These are phyloP conservation scores for Exophiala phaeomuriformis DNA, from an alignment of 2,329 filamentous ascomycete species.

Conservation along the genomic window DNA sequence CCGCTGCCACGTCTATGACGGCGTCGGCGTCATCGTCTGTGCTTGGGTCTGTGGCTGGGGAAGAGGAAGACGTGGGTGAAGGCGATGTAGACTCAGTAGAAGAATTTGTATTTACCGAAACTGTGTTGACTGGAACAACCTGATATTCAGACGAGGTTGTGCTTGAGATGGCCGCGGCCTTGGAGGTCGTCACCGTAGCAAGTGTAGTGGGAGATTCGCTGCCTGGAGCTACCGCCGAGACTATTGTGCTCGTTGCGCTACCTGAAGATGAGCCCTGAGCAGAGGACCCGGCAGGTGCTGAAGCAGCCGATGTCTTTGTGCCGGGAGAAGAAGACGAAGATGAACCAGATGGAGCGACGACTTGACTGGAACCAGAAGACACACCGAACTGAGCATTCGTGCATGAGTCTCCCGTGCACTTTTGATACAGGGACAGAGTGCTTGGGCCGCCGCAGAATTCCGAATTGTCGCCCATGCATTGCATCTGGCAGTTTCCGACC, in stretches of 20 bases:
- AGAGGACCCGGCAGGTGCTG: background rate
- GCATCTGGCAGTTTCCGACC: conserved; percentile 27
- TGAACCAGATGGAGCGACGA: conserved; percentile 6
- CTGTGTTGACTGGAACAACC: conserved; percentile 2
- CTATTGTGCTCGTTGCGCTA: background rate
- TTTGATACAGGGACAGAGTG: conserved; percentile 28
- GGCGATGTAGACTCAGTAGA: conserved; percentile 1
- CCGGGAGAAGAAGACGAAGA: background rate
- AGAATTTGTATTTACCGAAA: conserved; percentile 18
- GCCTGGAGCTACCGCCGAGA: conserved; percentile 1
- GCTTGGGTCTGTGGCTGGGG: background rate
- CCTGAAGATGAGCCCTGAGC: conserved; percentile 1
- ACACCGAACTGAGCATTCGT: conserved; percentile 18
- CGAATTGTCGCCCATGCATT: conserved; percentile 26
- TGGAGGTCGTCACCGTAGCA: conserved; percentile 11
- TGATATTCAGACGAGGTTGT: background rate
- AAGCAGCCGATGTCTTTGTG: background rate
- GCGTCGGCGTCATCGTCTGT: background rate
- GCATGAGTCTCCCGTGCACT: conserved; percentile 24
- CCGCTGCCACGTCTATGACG: background rate
- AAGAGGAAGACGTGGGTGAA: background rate
- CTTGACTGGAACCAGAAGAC: background rate
- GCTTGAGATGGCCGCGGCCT: background rate
- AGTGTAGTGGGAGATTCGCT: conserved; percentile 10
- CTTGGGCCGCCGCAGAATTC: conserved; percentile 28